A percentile compares a stretch with the other conserved stretches of the same genome.
Evolutionary conservation across 2,329 filamentous ascomycete genomes (phyloP).

Genomic region (Fusarium sp.): DNA sequence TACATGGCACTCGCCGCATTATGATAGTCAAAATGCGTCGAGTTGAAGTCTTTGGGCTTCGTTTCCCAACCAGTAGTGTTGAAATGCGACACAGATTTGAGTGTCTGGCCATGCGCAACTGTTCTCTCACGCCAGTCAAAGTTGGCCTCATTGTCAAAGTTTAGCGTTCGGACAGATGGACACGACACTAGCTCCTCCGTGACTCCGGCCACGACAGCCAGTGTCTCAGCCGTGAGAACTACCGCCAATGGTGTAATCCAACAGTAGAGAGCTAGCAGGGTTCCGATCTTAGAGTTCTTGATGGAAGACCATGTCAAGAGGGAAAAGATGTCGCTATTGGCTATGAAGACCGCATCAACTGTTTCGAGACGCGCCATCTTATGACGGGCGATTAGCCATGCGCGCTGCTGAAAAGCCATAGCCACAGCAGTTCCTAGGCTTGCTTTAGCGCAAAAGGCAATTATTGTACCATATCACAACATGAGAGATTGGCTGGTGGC

Average conservation of each 20-base stretch:
- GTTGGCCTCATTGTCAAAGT: not conserved
- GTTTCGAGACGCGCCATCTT: not conserved
- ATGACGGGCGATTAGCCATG: not conserved
- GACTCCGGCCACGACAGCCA: not conserved
- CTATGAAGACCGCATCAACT: conserved; percentile 7
- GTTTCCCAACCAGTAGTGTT: not conserved
- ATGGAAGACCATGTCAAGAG: not conserved
- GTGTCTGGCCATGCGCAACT: not conserved
- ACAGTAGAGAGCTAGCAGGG: conserved; percentile 1
- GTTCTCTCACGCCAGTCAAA: not conserved
- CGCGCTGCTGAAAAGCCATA: not conserved
- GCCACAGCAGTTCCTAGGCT: not conserved
- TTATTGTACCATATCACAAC: conserved; percentile 3
- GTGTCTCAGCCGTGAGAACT: not conserved
- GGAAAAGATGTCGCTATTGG: not conserved
- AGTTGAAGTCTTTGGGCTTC: not conserved
- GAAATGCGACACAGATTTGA: not conserved
- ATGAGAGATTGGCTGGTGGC: not conserved
- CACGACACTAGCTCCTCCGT: not conserved
- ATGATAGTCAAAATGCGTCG: not conserved
- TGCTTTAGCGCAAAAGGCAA: conserved; percentile 1
- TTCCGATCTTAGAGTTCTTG: not conserved
- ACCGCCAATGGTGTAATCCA: not conserved
- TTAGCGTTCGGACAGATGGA: conserved; percentile 1
- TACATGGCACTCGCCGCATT: not conserved